Conservation (phyloP, 2,329 filamentous ascomycete species). For the Aspergillus pseudotamarii region DNA sequence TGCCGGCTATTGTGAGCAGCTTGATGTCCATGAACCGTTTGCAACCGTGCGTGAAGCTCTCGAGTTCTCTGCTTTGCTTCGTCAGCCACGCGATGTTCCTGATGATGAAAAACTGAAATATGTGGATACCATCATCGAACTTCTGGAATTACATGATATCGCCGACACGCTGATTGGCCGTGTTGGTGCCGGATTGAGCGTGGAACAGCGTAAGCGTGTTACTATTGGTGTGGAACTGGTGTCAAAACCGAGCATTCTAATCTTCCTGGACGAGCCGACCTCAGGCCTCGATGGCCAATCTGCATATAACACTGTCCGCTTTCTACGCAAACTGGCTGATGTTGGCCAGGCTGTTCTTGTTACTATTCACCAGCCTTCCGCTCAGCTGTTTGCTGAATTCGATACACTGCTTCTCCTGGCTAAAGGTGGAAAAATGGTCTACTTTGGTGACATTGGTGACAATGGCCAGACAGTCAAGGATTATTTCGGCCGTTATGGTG, state of each 20-base stretch:
- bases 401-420: conserved; percentile 70
- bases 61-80: conserved; percentile 66
- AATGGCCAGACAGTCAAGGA: conserved; percentile 64
- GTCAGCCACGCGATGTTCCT: conserved; percentile 57
- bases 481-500: conserved; percentile 68
- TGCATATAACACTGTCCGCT: conserved; percentile 67
- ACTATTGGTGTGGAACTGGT: conserved; percentile 74
- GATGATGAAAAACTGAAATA: conserved; percentile 64
- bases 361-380: conserved; percentile 71
- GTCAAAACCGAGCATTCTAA: conserved; percentile 67
- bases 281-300: conserved; percentile 69
- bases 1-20: conserved; percentile 70
- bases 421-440: conserved; percentile 68
- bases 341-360: conserved; percentile 70
- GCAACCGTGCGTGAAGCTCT: conserved; percentile 67
- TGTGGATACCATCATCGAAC: conserved; percentile 65
- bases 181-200: conserved; percentile 51
- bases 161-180: conserved; percentile 63
- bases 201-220: conserved; percentile 69
- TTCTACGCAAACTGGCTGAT: conserved; percentile 65
- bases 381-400: conserved; percentile 68
- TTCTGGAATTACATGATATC: conserved; percentile 64
- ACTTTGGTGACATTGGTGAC: conserved; percentile 69
- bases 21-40: conserved; percentile 68
- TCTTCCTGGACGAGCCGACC: conserved; percentile 73